These are phyloP conservation scores for Rhynchosporium agropyri DNA, from an alignment of 2,329 filamentous ascomycete species.

Conservation along the genomic window DNA sequence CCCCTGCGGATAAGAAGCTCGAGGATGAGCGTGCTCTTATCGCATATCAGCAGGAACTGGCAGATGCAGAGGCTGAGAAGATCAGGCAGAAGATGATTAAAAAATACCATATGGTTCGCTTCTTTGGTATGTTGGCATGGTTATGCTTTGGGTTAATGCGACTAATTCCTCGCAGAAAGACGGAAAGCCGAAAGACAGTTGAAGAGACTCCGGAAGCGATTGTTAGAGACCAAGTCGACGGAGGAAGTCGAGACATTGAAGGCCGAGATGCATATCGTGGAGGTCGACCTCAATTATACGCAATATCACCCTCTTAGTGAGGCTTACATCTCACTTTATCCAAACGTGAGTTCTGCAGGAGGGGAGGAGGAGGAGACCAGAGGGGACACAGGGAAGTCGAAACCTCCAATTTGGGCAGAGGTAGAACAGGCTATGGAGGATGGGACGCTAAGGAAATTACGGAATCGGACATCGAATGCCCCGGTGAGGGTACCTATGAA, in stretches of 20 bases:
- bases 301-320: slow-evolving; percentile 72
- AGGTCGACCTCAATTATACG: slow-evolving; percentile 77
- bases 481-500: slow-evolving; percentile 15
- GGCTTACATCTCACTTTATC: slow-evolving; percentile 68
- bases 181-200: slow-evolving; percentile 70
- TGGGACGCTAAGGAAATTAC: slow-evolving; percentile 45
- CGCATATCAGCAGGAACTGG: slow-evolving; percentile 66
- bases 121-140: slow-evolving; percentile 63
- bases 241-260: slow-evolving; percentile 56
- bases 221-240: slow-evolving; percentile 54
- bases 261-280: slow-evolving; percentile 63
- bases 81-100: slow-evolving; percentile 70
- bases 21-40: slow-evolving; percentile 74
- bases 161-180: slow-evolving; percentile 54
- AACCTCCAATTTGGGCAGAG: slow-evolving; percentile 64
- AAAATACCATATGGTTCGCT: slow-evolving; percentile 82
- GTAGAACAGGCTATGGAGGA: slow-evolving; percentile 67
- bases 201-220: slow-evolving; percentile 64
- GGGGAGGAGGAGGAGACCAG: slow-evolving; percentile 33
- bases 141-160: neutral
- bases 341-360: slow-evolving; percentile 48
- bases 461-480: slow-evolving; percentile 34
- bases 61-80: slow-evolving; percentile 60
- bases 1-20: slow-evolving; percentile 68
- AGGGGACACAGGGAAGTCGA: slow-evolving; percentile 34